Evolutionary conservation across 1,284 basidiomycete species (phyloP).

Genomic region (Sanghuangporus weigelae): DNA sequence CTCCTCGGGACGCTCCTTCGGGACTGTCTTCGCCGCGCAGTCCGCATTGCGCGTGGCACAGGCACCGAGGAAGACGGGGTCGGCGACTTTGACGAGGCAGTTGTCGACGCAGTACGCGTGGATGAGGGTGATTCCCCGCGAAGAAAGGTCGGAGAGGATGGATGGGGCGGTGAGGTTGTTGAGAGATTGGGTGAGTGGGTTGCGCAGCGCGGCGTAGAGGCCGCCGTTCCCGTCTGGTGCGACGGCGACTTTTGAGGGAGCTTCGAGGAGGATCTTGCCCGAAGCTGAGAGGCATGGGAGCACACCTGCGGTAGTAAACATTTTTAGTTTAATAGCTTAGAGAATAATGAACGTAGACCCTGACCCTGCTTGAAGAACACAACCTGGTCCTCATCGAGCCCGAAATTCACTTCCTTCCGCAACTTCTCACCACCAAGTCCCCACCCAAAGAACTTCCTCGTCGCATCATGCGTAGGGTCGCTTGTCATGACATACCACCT

Average conservation of each 20-base stretch:
- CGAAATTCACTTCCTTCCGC: constrained; percentile 59
- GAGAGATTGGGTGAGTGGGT: constrained; percentile 61
- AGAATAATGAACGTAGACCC: constrained; percentile 21
- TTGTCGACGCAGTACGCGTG: constrained; percentile 99
- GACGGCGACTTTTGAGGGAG: constrained; percentile 74
- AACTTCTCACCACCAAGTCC: constrained; percentile 8
- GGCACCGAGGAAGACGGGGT: constrained; percentile 95
- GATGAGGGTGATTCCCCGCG: constrained; percentile 81
- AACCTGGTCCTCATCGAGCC: constrained; percentile 75
- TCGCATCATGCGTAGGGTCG: constrained; percentile 87
- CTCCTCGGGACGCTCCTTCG: constrained; percentile 83
- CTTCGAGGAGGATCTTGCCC: constrained; percentile 90
- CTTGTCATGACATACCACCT: constrained; percentile 99
- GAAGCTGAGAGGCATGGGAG: constrained; percentile 93
- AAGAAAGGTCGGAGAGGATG: constrained; percentile 80
- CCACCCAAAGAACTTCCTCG: constrained; percentile 74
- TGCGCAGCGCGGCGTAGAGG: constrained; percentile 88
- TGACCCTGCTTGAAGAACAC: constrained; percentile 97
- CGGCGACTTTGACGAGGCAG: constrained; percentile 95
- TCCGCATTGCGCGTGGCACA: constrained; percentile 83
- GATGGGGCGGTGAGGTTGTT: constrained; percentile 44
- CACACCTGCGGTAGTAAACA: constrained; percentile 59
- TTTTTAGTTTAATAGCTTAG: not conserved
- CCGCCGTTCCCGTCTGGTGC: constrained; percentile 99
- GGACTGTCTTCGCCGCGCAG: constrained; percentile 95